phyloP scores from a whole-genome alignment of 805 yeast species.

The Candida oleophila region DNA sequence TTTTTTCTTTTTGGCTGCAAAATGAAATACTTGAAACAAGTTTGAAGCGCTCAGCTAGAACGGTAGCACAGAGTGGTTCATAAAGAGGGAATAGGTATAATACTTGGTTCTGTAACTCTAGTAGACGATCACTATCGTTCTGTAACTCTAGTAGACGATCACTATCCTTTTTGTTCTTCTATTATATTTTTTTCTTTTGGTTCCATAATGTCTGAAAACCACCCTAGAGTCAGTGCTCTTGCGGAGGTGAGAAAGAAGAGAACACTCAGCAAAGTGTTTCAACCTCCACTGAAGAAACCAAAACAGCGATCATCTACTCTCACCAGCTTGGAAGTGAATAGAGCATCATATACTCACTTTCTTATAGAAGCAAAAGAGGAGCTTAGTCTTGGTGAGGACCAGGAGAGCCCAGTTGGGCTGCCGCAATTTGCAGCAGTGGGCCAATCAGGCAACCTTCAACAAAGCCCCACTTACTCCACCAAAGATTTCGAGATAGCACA shows the following conservation, averaged over 20 bases:
- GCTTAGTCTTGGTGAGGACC: too few relatives aligned
- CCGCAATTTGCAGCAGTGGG: not conserved
- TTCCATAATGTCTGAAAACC: not conserved
- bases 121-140: too few relatives aligned
- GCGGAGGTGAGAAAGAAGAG: not conserved
- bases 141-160: too few relatives aligned
- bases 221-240: not conserved
- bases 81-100: too few relatives aligned
- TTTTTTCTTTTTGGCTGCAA: too few relatives aligned
- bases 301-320: not conserved
- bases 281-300: constrained; percentile 2
- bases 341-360: not conserved
- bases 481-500: not conserved
- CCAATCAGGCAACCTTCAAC: not conserved
- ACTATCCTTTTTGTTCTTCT: too few relatives aligned
- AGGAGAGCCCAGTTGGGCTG: not conserved
- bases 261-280: constrained; percentile 1
- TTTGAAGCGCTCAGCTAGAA: too few relatives aligned
- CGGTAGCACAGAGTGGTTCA: too few relatives aligned
- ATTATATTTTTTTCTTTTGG: too few relatives aligned
- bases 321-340: constrained; percentile 4
- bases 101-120: too few relatives aligned
- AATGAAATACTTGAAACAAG: too few relatives aligned
- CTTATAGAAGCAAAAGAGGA: not conserved
- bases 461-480: not conserved